Percentiles rank a stretch among this genome's conserved stretches.
These are phyloP conservation scores for Labyrinthula sp. DNA, from an alignment of 352 stramenopile species.

Conservation along the genomic window DNA sequence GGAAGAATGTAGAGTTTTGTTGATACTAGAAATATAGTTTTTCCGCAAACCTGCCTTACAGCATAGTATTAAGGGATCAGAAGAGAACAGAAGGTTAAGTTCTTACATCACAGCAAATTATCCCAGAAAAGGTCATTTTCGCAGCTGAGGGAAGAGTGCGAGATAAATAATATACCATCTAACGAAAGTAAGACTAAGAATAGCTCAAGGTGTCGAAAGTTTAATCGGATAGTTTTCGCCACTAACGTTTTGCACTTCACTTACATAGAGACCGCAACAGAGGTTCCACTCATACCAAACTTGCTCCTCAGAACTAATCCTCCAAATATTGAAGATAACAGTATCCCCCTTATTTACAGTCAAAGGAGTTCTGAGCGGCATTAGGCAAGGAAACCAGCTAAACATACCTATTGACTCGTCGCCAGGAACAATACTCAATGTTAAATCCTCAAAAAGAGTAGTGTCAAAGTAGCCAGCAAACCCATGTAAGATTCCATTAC, in stretches of 20 bases:
- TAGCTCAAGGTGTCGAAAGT: too few species aligned
- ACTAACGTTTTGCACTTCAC: conserved; percentile 83
- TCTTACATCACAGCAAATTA: too few species aligned
- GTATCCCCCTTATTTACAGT: conserved; percentile 50
- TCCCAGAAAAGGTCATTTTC: too few species aligned
- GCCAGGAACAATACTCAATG: conserved; percentile 74
- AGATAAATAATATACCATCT: too few species aligned
- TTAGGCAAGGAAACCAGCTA: conserved; percentile 96
- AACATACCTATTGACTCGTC: conserved; percentile 92
- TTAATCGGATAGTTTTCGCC: conserved; percentile 80
- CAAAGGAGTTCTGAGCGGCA: conserved; percentile 72
- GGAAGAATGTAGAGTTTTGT: too few species aligned
- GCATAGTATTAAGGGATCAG: too few species aligned
- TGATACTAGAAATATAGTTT: too few species aligned
- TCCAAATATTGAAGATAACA: conserved; percentile 71
- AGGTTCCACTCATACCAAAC: conserved; percentile 97
- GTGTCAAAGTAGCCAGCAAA: conserved; percentile 79
- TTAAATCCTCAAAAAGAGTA: conserved; percentile 70
- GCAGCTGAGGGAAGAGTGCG: too few species aligned
- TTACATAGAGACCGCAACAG: conserved; percentile 36
- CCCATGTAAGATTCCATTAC: conserved; percentile 58
- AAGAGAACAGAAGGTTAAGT: too few species aligned
- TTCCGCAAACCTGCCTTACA: too few species aligned
- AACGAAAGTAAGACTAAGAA: too few species aligned
- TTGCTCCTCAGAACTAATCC: conserved; percentile 49